Evolutionary conservation across 345 rosid genomes (phyloP), one percentile per base, ranked within the genome.

Genomic region (Cardiospermum halicacabum): DNA sequence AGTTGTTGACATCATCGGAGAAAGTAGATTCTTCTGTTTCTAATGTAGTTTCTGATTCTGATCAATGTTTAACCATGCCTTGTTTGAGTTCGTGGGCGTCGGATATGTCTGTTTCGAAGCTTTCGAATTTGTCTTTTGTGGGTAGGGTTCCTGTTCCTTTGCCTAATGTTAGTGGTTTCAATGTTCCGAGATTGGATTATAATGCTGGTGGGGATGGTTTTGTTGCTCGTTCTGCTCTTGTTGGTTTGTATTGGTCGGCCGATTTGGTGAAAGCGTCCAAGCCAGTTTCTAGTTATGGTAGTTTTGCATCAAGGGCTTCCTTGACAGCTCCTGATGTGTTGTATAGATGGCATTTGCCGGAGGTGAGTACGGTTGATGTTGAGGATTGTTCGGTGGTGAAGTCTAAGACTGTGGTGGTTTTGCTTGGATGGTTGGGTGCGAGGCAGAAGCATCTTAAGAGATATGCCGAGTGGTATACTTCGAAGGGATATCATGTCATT

Each of bases 381-480:
- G 84, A 70, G 13, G n/a, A n/a, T n/a, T 86, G 97, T 74, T 79
- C 74, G 0, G 69, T 58, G 0, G 85, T 50, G 37, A 95, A 91
- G 81, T 87, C 85, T 32, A 84, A 90, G 72, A 95, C 96, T 0
- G 96, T 91, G 26, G 99, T 95, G 53, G 93, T 95, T 42, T 72
- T 95, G 83, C 75, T 95, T 34, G 99, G 99, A 68, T 95, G 99
- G 99, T 76, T 95, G 72, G 99, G 99, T 49, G 88, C 99, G 0
- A 95, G 85, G 85, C 99, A 95, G 82, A 91, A 82, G 54, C 99
- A 95, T 82, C 75, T 95, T 30, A 87, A 80, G 75, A 87, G 80
- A 75, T 95, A 95, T 76, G 99, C 99, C 0, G 99, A 95, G 32
- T 91, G 96, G 97, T 95, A 95, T 76, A 83, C 91, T 50, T 80